These are phyloP conservation scores for Dactylellina cionopaga DNA, from an alignment of 2,329 filamentous ascomycete genomes.

Conservation along the genomic window DNA sequence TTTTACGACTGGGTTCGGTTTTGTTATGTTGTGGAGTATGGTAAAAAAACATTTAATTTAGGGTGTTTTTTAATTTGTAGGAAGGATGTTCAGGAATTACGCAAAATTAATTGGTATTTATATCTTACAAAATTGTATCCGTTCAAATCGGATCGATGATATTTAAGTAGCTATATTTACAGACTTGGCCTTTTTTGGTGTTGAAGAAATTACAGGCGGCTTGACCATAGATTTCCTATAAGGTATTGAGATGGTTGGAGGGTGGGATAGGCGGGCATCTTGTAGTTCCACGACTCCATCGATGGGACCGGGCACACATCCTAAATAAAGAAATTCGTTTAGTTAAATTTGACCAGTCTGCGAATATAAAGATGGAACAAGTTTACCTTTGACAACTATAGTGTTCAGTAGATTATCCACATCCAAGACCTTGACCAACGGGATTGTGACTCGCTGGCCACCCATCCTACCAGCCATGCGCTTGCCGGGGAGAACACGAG, in stretches of 20 bases:
- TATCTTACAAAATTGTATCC: conserved; percentile 20
- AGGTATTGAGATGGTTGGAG: conserved; percentile 32
- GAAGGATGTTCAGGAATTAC: not conserved
- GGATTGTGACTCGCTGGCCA: conserved; percentile 83
- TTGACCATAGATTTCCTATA: conserved; percentile 35
- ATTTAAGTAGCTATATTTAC: conserved; percentile 11
- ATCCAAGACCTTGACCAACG: conserved; percentile 89
- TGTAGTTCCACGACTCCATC: conserved; percentile 84
- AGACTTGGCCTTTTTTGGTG: conserved; percentile 4
- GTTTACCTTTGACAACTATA: conserved; percentile 80
- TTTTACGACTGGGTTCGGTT: not conserved
- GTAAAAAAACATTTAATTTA: too few relatives aligned
- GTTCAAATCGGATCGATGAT: too few relatives aligned
- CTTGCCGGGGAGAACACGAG: conserved; percentile 92
- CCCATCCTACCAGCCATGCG: conserved; percentile 98
- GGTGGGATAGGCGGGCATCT: conserved; percentile 69
- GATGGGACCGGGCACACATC: conserved; percentile 85
- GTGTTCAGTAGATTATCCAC: conserved; percentile 87
- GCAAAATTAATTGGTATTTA: not conserved
- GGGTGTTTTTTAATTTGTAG: too few relatives aligned
- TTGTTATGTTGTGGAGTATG: conserved; percentile 13
- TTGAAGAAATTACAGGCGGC: not conserved
- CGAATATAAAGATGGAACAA: not conserved
- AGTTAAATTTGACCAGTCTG: not conserved
- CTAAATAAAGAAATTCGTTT: conserved; percentile 59